These are phyloP conservation scores for Rhytidhysteron rufulum DNA, from an alignment of 2,329 filamentous ascomycete genomes.

Conservation along the genomic window DNA sequence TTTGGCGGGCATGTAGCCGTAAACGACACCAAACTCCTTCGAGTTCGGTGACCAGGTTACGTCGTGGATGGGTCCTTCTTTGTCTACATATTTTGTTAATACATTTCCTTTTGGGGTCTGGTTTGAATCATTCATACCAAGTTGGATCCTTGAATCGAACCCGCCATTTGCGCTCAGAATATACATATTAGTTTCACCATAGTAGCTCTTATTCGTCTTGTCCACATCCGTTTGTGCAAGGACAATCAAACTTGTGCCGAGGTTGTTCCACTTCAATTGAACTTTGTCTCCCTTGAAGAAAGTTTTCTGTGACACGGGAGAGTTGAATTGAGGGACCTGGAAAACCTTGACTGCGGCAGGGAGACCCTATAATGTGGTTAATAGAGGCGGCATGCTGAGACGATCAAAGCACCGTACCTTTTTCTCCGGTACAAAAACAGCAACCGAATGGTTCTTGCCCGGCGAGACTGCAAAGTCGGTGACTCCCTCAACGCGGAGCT, in stretches of 20 bases:
- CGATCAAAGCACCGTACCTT: conserved; percentile 57
- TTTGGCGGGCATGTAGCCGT: conserved; percentile 99
- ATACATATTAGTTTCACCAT: conserved; percentile 96
- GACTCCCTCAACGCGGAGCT: conserved; percentile 87
- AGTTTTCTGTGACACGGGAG: conserved; percentile 89
- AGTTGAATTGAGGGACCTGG: conserved; percentile 81
- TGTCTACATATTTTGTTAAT: conserved; percentile 55
- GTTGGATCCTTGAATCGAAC: conserved; percentile 85
- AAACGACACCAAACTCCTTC: conserved; percentile 95
- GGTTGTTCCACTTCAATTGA: conserved; percentile 94
- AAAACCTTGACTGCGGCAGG: conserved; percentile 92
- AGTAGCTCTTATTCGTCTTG: conserved; percentile 98
- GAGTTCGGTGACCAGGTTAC: conserved; percentile 98
- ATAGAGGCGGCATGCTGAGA: conserved; percentile 9
- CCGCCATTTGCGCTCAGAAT: conserved; percentile 85
- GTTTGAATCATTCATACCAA: conserved; percentile 47
- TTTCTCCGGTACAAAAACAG: conserved; percentile 91
- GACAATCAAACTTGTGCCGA: conserved; percentile 87
- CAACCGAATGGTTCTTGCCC: conserved; percentile 85
- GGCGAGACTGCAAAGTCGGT: conserved; percentile 85
- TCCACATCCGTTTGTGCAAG: conserved; percentile 97
- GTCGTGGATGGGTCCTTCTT: conserved; percentile 96
- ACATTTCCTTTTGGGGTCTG: background rate
- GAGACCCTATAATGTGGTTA: conserved; percentile 61
- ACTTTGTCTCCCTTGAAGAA: conserved; percentile 99